phyloP scores from a whole-genome alignment of 225 moss, liverwort and hornwort genomes.

The Polytrichum formosum region DNA sequence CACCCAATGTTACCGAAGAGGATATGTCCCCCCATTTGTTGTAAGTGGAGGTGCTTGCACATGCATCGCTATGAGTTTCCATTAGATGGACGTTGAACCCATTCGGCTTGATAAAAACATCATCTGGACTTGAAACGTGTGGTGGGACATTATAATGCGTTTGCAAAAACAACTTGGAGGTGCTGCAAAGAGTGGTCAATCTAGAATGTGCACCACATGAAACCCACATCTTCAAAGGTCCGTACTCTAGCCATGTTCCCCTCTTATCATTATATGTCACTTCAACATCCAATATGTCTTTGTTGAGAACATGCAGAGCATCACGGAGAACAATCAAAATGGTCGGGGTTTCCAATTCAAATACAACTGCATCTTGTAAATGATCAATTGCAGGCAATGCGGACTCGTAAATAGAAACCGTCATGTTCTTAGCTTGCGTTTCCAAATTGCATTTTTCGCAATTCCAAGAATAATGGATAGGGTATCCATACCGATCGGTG shows the following conservation, averaged over 20 bases:
- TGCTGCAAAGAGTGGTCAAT: conserved; percentile 13
- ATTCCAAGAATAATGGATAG: fast-evolving
- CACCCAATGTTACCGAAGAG: background rate
- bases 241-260: conserved; percentile 8
- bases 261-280: background rate
- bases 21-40: background rate
- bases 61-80: background rate
- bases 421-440: background rate
- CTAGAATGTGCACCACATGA: background rate
- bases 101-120: conserved; percentile 12
- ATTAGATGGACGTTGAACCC: conserved; percentile 23
- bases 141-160: background rate
- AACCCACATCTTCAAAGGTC: conserved; percentile 10
- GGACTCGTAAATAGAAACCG: conserved; percentile 12
- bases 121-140: background rate
- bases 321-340: conserved; percentile 17
- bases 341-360: conserved; percentile 17
- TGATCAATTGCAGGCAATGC: background rate
- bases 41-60: background rate
- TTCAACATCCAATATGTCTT: background rate
- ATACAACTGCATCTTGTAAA: conserved; percentile 26
- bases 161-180: background rate
- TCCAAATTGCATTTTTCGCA: conserved; percentile 5
- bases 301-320: conserved; percentile 19
- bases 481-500: background rate